Percentiles rank a stretch among this genome's conserved stretches.
Conservation (phyloP, 176 grass and related monocot species). For the Rhipidocladum racemiflorum region DNA sequence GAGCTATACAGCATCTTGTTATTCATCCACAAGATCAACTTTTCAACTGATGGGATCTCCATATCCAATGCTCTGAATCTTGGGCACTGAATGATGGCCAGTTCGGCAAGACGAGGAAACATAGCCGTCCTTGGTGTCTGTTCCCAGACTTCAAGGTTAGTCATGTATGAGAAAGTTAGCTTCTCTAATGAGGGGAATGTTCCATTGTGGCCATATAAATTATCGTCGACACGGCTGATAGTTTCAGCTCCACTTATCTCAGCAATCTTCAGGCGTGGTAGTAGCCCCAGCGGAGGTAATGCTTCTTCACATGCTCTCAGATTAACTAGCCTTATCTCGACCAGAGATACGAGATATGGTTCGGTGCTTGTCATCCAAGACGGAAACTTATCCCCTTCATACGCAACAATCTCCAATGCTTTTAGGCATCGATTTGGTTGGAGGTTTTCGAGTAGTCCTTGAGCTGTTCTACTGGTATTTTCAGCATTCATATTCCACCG, state of each 20-base stretch:
- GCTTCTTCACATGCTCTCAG: not conserved
- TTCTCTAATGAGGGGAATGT: not conserved
- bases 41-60: not conserved
- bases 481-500: not conserved
- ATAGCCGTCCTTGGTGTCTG: not conserved
- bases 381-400: not conserved
- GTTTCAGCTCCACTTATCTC: slow-evolving; percentile 8
- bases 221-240: not conserved
- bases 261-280: not conserved
- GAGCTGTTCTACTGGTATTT: not conserved
- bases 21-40: not conserved
- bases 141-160: not conserved
- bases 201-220: not conserved
- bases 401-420: not conserved
- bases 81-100: not conserved
- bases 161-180: not conserved
- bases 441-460: not conserved
- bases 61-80: not conserved
- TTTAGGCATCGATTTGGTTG: not conserved
- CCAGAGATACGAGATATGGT: not conserved
- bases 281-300: not conserved
- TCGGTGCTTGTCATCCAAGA: not conserved
- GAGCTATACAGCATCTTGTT: not conserved
- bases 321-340: not conserved
- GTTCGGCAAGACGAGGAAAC: not conserved